phyloP scores from a whole-genome alignment of 805 yeast genomes.

The Maudiozyma turicensis region DNA sequence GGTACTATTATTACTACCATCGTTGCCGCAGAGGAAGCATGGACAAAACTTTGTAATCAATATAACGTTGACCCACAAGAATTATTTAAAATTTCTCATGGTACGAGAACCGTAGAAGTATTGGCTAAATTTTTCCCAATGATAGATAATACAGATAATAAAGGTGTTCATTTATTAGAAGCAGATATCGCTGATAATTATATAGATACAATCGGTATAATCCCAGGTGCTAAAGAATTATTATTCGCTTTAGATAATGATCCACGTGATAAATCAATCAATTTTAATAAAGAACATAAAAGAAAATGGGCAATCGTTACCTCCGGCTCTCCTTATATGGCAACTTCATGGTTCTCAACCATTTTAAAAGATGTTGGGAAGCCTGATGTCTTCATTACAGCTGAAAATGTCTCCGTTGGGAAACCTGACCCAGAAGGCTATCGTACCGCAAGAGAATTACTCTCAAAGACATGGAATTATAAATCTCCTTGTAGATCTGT shows the following conservation, averaged over 20 bases:
- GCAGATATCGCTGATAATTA: conserved; percentile 52
- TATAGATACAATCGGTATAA: conserved; percentile 55
- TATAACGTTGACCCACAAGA: conserved; percentile 54
- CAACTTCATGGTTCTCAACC: conserved; percentile 57
- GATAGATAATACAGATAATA: conserved; percentile 47
- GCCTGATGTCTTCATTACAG: conserved; percentile 72
- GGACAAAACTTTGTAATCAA: conserved; percentile 51
- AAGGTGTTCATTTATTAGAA: conserved; percentile 45
- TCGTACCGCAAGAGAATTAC: conserved; percentile 42
- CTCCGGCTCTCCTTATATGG: conserved; percentile 63
- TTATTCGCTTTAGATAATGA: conserved; percentile 38
- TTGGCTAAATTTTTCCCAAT: conserved; percentile 58
- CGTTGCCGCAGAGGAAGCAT: conserved; percentile 62
- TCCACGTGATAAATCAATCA: conserved; percentile 1
- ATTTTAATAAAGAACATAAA: conserved; percentile 17
- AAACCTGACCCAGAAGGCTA: conserved; percentile 82
- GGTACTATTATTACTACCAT: conserved; percentile 75
- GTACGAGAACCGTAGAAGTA: conserved; percentile 65
- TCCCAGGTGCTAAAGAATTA: conserved; percentile 60
- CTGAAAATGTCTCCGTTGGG: conserved; percentile 60
- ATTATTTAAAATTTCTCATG: conserved; percentile 61
- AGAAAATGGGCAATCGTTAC: conserved; percentile 76
- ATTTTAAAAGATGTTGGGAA: conserved; percentile 42
- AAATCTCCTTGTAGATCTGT: conserved; percentile 30
- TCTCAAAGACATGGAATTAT: conserved; percentile 33